Conservation (phyloP, 2,329 filamentous ascomycete genomes). For the Claviceps fusiformis region DNA sequence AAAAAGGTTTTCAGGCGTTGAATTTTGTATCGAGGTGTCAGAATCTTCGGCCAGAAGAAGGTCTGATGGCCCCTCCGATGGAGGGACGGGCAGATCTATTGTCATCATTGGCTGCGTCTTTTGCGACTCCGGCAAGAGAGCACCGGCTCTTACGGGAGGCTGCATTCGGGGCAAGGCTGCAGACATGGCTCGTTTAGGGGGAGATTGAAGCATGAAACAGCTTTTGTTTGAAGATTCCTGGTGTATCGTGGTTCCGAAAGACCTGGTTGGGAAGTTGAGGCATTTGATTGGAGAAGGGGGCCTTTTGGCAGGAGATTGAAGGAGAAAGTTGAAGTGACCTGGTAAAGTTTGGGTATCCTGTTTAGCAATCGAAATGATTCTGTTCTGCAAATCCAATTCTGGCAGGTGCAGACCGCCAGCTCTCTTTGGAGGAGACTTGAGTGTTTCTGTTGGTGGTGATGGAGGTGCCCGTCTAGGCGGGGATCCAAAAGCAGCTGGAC, state of each 20-base stretch:
- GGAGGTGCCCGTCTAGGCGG: conserved; percentile 41
- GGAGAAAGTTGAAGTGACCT: conserved; percentile 23
- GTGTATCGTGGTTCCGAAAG: conserved; percentile 14
- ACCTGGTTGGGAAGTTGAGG: conserved; percentile 13
- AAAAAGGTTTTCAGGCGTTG: conserved; percentile 19
- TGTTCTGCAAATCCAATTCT: conserved; percentile 19
- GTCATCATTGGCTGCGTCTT: conserved; percentile 24
- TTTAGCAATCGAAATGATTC: conserved; percentile 2
- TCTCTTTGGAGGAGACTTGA: conserved; percentile 42
- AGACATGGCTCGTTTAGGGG: conserved; percentile 31
- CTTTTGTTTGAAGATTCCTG: conserved; percentile 29
- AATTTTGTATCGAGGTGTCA: conserved; percentile 7
- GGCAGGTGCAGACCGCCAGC: conserved; percentile 18
- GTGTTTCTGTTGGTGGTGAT: conserved; percentile 39
- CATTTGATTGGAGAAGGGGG: conserved; percentile 31
- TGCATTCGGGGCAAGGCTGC: conserved; percentile 21
- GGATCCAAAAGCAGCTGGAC: conserved; percentile 26
- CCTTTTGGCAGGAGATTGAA: conserved; percentile 39
- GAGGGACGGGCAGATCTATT: conserved; percentile 16
- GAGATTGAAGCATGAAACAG: conserved; percentile 34
- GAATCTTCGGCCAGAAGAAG: conserved; percentile 25
- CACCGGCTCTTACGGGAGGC: conserved; percentile 10
- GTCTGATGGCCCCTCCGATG: conserved; percentile 18
- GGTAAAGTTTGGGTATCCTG: conserved; percentile 15
- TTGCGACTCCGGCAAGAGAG: conserved; percentile 16